A percentile compares a stretch with the other conserved stretches of the same genome.
phyloP scores from a whole-genome alignment of 305 asterid genomes.

The Solanum chacoense region DNA sequence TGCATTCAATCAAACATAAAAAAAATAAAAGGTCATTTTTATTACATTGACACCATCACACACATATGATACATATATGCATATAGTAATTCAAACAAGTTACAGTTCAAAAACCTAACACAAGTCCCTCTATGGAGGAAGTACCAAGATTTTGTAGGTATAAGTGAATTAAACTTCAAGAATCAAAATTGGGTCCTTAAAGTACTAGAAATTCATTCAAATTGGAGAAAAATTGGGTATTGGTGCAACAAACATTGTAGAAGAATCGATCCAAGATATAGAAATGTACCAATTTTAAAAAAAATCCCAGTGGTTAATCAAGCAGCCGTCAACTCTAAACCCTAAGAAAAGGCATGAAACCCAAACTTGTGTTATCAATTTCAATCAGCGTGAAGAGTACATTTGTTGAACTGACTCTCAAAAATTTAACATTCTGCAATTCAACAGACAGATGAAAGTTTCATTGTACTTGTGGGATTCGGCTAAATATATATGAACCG shows the following conservation, averaged over 20 bases:
- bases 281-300: neutral
- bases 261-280: neutral
- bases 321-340: neutral
- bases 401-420: neutral
- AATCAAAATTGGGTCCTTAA: neutral
- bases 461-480: neutral
- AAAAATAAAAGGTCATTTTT: neutral
- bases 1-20: neutral
- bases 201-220: neutral
- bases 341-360: neutral
- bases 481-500: neutral
- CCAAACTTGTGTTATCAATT: neutral
- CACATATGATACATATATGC: neutral
- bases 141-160: neutral
- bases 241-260: neutral
- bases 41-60: neutral
- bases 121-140: neutral
- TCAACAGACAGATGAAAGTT: neutral
- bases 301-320: neutral
- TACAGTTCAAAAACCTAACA: neutral
- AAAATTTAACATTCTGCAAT: neutral
- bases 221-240: neutral
- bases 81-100: neutral
- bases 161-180: neutral
- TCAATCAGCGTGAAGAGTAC: neutral